Percentiles rank a stretch among this genome's conserved stretches.
Conservation (phyloP, 2,329 filamentous ascomycete genomes). For the Coniochaeta ligniaria region DNA sequence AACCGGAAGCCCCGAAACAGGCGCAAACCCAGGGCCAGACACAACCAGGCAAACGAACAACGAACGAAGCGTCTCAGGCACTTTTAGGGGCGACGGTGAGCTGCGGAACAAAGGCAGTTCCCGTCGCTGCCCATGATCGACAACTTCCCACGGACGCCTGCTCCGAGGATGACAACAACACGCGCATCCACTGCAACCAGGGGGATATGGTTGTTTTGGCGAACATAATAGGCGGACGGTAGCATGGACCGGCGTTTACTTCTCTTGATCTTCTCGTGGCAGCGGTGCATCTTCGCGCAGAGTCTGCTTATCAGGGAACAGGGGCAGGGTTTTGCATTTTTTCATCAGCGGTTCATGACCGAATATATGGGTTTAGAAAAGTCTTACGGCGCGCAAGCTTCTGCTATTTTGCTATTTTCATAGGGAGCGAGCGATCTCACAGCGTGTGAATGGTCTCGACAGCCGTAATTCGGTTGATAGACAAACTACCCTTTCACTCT, state of each 20-base stretch:
- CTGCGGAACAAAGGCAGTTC: not conserved
- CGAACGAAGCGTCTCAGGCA: not conserved
- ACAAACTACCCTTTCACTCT: not conserved
- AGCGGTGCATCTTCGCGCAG: not conserved
- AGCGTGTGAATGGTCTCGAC: not conserved
- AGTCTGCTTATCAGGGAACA: not conserved
- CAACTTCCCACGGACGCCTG: not conserved
- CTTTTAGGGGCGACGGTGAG: not conserved
- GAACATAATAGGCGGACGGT: not conserved
- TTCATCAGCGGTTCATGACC: not conserved
- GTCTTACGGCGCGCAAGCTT: not conserved
- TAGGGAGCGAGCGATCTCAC: no score
- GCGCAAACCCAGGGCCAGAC: not conserved
- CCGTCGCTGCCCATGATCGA: not conserved
- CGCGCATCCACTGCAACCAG: not conserved
- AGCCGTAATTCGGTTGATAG: not conserved
- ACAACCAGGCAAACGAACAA: not conserved
- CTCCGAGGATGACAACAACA: not conserved
- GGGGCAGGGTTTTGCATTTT: not conserved
- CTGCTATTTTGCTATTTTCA: not conserved
- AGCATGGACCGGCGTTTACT: not conserved
- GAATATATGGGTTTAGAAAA: not conserved
- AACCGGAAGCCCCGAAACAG: not conserved
- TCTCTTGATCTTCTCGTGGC: not conserved
- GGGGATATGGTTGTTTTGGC: not conserved